Evolutionary conservation across 2,329 filamentous ascomycete genomes (phyloP).

Genomic region (Periconia sp.): DNA sequence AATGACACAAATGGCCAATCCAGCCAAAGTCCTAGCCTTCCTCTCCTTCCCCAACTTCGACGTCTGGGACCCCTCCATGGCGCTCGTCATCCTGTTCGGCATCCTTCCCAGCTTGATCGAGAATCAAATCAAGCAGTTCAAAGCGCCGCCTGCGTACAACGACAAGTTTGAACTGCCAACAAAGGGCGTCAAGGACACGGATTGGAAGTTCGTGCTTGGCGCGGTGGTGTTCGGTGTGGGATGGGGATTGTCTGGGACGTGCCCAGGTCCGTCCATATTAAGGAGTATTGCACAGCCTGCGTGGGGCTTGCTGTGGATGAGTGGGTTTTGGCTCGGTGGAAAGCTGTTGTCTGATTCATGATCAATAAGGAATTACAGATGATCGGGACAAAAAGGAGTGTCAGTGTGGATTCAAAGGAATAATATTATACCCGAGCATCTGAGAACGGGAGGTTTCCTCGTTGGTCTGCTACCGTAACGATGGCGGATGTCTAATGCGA

Average conservation of each 20-base stretch:
- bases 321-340: constrained; percentile 54
- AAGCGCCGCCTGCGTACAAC: constrained; percentile 49
- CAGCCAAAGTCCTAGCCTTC: constrained; percentile 58
- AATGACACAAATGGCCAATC: constrained; percentile 58
- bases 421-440: no score
- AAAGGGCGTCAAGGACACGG: constrained; percentile 54
- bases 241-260: constrained; percentile 59
- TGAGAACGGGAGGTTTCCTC: no score
- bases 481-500: no score
- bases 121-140: constrained; percentile 29
- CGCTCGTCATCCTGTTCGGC: constrained; percentile 56
- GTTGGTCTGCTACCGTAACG: no score
- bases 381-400: no score
- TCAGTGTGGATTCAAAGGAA: no score
- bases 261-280: constrained; percentile 59
- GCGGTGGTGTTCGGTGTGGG: constrained; percentile 57
- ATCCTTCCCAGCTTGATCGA: constrained; percentile 54
- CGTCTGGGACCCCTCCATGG: constrained; percentile 59
- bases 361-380: no score
- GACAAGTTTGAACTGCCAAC: constrained; percentile 52
- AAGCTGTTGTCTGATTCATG: constrained; percentile 25
- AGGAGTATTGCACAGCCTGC: constrained; percentile 53
- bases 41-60: constrained; percentile 51
- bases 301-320: constrained; percentile 56
- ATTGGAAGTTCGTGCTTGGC: constrained; percentile 56